Evolutionary conservation across 1,284 basidiomycete genomes (phyloP), one percentile per base, ranked within the genome.

Genomic region (Pterulicium gracile): DNA sequence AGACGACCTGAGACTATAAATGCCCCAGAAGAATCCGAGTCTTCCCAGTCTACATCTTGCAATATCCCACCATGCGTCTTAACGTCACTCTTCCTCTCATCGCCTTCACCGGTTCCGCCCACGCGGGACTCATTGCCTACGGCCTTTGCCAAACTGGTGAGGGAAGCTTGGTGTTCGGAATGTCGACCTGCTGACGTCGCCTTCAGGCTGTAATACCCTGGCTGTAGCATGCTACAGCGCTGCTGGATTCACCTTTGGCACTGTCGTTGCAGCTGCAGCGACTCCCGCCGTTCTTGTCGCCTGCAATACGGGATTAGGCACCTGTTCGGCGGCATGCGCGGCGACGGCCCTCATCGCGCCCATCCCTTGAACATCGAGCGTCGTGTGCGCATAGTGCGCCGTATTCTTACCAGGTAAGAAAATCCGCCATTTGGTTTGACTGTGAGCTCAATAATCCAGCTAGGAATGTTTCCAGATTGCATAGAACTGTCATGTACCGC

Each of bases 171-270:
- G 2, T 19, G 36, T 14, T 32, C 40, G 2, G 39, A 10, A 15
- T 44, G 3, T 7, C n/a, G 24, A 20, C 24, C 39, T 34, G 34
- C 21, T 40, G 17, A 19, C 20, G 40, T 21, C 21, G 27, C 3
- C 5, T 18, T 18, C 18, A 79, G 78, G 76, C 0, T 80, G 78
- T 49, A 79, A 79, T 50, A 49, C 51, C 4, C 51, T 77, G 1
- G 74, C 53, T 0, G 72, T 75, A 0, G 60, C 73, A 0, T 80
- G 78, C 56, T 80, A 79, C 43, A 61, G 68, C 0, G 73, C 56
- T 0, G 77, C 76, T 0, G 75, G 77, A 0, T 60, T 67, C 44
- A 65, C 63, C 0, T 79, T 79, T 45, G 76, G 75, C 0, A 70
- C 75, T 14, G 53, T 73, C 4, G 52, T 72, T 35, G 60, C 70